Base-by-base conservation (phyloP, 345 rosid genomes). In the Barbarea vulgaris region DNA sequence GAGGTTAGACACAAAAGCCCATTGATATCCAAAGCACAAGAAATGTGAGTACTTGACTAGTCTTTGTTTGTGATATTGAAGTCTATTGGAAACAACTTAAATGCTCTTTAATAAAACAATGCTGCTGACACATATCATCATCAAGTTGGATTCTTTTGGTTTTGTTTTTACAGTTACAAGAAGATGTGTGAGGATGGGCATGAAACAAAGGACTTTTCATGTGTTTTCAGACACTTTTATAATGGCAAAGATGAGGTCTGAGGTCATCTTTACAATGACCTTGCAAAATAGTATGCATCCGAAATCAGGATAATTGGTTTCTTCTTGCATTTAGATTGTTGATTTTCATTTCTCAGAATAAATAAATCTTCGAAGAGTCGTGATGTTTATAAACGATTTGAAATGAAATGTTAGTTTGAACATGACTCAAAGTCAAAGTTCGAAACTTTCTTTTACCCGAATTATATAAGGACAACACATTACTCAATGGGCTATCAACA, bases 181-280 rank as follows among this genome's bases (percentile, higher is more conserved):
- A 77, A 81, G 73, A 77, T 89, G 13, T 91, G 95, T 56, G 64
- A 88, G 48, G 81, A 81, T 13, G 98, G 93, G 15, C 86, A 89
- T 66, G 97, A 87, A 68, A 64, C 36, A 30, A 27, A 91, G 87
- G 98, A 94, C 81, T 94, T 94, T 74, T 91, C 97, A 2, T 86
- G 95, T 56, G 87, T 87, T 61, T 94, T 91, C 80, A 86, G 87
- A 28, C 88, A 91, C 76, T 88, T 80, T 64, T 91, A 94, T 79
- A 68, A 75, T 0, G 97, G 97, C 69, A 79, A 70, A 67, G 82
- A 84, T 73, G 91, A 87, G 55, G 12, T 65, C 22, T 77, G 67
- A 77, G 60, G 13, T 56, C 8, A n/a, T 39, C 21, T 50, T 59
- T 36, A 60, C 69, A 19, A 4, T 12, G 69, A 59, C 50, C 69